phyloP scores from a whole-genome alignment of 2,329 filamentous ascomycete species.

The Claviceps capensis region DNA sequence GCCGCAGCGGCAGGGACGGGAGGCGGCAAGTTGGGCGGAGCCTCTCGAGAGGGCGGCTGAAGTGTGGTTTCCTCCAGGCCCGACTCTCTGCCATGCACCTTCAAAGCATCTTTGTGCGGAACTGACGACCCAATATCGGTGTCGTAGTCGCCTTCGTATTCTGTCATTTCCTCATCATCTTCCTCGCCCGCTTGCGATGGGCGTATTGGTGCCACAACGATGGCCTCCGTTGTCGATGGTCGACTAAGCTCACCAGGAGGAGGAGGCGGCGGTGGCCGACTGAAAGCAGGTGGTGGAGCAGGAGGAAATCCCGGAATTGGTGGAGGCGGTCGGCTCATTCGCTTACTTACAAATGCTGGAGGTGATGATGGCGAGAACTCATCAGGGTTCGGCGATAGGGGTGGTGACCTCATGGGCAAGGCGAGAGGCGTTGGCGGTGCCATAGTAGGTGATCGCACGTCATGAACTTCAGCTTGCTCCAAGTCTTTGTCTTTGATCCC shows the following conservation, averaged over 20 bases:
- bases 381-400: constrained; percentile 21
- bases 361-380: constrained; percentile 32
- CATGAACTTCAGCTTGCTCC: constrained; percentile 21
- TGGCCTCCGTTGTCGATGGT: constrained; percentile 44
- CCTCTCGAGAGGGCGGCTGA: constrained; percentile 37
- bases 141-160: constrained; percentile 96
- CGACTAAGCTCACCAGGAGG: constrained; percentile 32
- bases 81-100: constrained; percentile 63
- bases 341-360: constrained; percentile 28
- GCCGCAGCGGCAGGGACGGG: constrained; percentile 40
- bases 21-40: constrained; percentile 34
- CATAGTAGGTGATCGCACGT: constrained; percentile 25
- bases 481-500: constrained; percentile 27
- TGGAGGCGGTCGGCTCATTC: constrained; percentile 42
- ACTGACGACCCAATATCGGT: constrained; percentile 91
- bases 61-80: constrained; percentile 59
- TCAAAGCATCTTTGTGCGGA: constrained; percentile 88
- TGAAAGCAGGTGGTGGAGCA: constrained; percentile 32
- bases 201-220: constrained; percentile 27
- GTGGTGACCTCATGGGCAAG: constrained; percentile 20
- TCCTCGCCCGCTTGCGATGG: constrained; percentile 39
- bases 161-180: constrained; percentile 68
- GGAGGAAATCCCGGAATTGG: constrained; percentile 47
- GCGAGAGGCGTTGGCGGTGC: constrained; percentile 21
- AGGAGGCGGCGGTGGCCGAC: constrained; percentile 50